Evolutionary conservation across 108 stramenopile species (phyloP).

Genomic region (Epipyxis sp.): DNA sequence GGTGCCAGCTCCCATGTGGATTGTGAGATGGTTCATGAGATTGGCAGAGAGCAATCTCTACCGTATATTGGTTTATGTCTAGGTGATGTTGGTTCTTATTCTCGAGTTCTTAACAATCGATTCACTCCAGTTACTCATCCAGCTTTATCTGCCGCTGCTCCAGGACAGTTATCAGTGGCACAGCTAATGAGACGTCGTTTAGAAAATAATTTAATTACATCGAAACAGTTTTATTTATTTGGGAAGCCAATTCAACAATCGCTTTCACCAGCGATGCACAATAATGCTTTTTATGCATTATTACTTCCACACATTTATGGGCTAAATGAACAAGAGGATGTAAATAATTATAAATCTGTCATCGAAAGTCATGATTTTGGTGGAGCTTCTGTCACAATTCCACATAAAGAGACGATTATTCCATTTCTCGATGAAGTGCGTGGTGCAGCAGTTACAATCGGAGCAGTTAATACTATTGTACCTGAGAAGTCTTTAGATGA

Average conservation of each 20-base stretch:
- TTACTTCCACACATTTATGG: conserved; percentile 78
- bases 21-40: neutral
- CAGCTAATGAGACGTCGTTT: conserved; percentile 81
- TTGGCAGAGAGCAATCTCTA: conserved; percentile 38
- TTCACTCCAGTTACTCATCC: conserved; percentile 94
- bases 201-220: conserved; percentile 67
- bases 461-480: conserved; percentile 92
- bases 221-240: conserved; percentile 74
- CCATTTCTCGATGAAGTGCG: conserved; percentile 83
- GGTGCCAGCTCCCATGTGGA: neutral
- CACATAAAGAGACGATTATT: conserved; percentile 91
- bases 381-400: conserved; percentile 93
- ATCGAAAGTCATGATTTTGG: conserved; percentile 58
- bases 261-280: conserved; percentile 93
- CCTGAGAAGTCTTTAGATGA: neutral
- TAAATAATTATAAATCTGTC: conserved; percentile 30
- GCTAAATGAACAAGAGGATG: conserved; percentile 43
- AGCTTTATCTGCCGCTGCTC: conserved; percentile 84
- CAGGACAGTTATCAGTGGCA: conserved; percentile 88
- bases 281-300: conserved; percentile 75
- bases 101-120: conserved; percentile 81
- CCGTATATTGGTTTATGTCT: conserved; percentile 81
- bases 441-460: conserved; percentile 82
- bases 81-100: conserved; percentile 73
- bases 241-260: conserved; percentile 88